phyloP scores from a whole-genome alignment of 257 asterid species.

The Solanum megistacrolobum region DNA sequence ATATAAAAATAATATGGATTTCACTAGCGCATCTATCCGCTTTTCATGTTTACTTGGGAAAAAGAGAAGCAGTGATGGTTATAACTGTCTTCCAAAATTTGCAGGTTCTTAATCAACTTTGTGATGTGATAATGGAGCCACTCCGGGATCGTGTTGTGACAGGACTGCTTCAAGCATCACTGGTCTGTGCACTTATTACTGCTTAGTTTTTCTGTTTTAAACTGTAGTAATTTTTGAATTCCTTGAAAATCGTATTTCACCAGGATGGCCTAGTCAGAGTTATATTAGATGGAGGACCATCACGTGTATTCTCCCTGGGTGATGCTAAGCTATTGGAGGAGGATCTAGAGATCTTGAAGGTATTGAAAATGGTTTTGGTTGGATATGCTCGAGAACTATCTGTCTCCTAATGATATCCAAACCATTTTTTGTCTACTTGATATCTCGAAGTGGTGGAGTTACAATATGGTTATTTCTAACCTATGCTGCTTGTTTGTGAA shows the following conservation, averaged over 20 bases:
- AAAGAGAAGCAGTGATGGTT: not conserved
- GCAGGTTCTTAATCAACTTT: conserved; percentile 85
- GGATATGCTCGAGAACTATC: not conserved
- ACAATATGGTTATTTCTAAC: not conserved
- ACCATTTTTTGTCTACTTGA: not conserved
- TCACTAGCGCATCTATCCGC: not conserved
- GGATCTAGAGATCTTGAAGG: conserved; percentile 88
- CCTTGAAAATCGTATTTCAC: conserved; percentile 5
- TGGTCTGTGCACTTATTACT: conserved; percentile 35
- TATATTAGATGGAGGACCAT: conserved; percentile 82
- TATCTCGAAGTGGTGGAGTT: not conserved
- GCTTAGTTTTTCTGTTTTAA: not conserved
- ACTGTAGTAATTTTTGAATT: not conserved
- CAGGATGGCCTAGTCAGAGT: conserved; percentile 92
- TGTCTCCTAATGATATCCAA: not conserved
- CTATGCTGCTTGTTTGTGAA: not conserved
- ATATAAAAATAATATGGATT: not conserved
- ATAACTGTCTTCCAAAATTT: conserved; percentile 4
- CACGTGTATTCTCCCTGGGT: conserved; percentile 55
- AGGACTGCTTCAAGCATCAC: conserved; percentile 92
- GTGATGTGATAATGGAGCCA: conserved; percentile 79
- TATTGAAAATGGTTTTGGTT: conserved; percentile 4
- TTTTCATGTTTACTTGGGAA: not conserved
- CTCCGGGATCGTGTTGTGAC: conserved; percentile 95
- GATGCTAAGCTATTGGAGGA: conserved; percentile 87